phyloP scores from a whole-genome alignment of 352 stramenopile genomes.

The Phytophthora sansomeana region DNA sequence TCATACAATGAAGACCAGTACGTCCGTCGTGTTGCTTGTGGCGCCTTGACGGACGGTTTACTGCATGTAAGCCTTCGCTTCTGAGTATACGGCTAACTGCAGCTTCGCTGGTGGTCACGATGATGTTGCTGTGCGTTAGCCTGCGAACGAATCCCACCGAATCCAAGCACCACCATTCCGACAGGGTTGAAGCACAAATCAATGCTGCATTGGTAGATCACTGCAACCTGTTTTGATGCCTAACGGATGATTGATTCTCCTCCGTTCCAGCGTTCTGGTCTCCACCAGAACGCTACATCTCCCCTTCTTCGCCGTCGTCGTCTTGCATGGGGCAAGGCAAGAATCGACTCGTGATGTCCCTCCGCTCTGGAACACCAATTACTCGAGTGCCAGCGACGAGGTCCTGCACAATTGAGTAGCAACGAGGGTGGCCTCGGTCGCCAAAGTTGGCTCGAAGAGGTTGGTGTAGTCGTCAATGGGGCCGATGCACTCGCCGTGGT shows the following conservation, averaged over 20 bases:
- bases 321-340: slow-evolving; percentile 37
- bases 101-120: not conserved
- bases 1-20: too few species aligned
- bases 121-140: not conserved
- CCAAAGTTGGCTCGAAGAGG: slow-evolving; percentile 56
- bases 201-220: too few species aligned
- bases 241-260: too few species aligned
- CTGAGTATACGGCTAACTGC: too few species aligned
- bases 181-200: too few species aligned
- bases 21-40: too few species aligned
- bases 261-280: too few species aligned
- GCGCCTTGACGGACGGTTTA: too few species aligned
- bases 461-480: slow-evolving; percentile 50
- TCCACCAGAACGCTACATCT: not conserved
- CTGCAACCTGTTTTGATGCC: too few species aligned
- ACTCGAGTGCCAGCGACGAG: slow-evolving; percentile 40
- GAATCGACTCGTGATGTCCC: slow-evolving; percentile 45
- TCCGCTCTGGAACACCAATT: slow-evolving; percentile 55
- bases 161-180: not conserved
- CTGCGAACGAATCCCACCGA: not conserved
- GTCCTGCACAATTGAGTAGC: slow-evolving; percentile 52
- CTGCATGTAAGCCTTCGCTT: too few species aligned
- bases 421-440: slow-evolving; percentile 51
- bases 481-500: slow-evolving; percentile 56
- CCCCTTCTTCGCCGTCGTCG: not conserved